phyloP scores from a whole-genome alignment of 1,139 yeast species.

The Protomyces lactucae-debilis region DNA sequence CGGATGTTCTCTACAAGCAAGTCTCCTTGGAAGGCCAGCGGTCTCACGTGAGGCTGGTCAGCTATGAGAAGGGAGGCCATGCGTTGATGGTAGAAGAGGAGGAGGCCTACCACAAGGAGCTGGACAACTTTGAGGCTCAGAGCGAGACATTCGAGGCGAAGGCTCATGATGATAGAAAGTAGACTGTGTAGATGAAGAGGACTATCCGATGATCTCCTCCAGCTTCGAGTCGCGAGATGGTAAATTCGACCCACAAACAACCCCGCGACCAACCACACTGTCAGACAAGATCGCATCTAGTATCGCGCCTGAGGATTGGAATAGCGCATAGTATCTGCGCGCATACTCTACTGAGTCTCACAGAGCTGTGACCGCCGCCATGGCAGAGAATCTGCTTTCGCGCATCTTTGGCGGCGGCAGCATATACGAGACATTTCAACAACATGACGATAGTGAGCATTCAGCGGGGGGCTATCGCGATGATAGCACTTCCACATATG shows the following conservation, averaged over 20 bases:
- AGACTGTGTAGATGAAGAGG: too few species aligned
- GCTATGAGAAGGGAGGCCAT: slow-evolving; percentile 12
- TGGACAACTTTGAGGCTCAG: not conserved
- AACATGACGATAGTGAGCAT: slow-evolving; percentile 10
- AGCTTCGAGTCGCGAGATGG: too few species aligned
- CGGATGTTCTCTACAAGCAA: slow-evolving; percentile 13
- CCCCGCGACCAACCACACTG: too few species aligned
- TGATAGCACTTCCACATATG: slow-evolving; percentile 9
- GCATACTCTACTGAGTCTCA: not conserved
- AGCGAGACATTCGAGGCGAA: not conserved
- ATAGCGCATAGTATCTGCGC: not conserved
- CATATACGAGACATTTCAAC: slow-evolving; percentile 18
- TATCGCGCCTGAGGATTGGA: not conserved
- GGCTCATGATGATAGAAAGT: not conserved
- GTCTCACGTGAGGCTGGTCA: slow-evolving; percentile 3
- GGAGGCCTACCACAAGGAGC: slow-evolving; percentile 7
- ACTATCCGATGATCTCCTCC: too few species aligned
- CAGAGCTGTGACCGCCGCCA: not conserved
- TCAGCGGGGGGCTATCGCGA: slow-evolving; percentile 18
- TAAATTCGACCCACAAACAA: too few species aligned
- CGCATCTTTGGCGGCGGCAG: slow-evolving; percentile 25
- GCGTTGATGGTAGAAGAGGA: slow-evolving; percentile 18
- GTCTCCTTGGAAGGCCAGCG: slow-evolving; percentile 1
- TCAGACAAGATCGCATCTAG: not conserved
- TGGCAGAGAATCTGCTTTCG: slow-evolving; percentile 22